Base-by-base conservation (phyloP, 257 asterid species). In the Primulina eburnea region DNA sequence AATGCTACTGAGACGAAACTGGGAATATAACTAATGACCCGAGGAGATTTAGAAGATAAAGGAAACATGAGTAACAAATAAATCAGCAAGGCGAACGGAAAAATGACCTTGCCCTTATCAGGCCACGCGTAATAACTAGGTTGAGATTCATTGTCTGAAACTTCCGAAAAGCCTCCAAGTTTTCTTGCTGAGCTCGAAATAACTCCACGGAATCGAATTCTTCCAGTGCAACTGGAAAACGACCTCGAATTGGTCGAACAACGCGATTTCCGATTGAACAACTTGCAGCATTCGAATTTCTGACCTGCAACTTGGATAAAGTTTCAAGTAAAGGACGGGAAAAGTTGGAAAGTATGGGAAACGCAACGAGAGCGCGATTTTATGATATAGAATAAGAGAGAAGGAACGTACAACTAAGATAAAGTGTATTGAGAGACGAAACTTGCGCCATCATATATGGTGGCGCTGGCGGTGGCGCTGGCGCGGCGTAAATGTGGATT, bases 41-140 rank as follows among this genome's bases (percentile, higher is more conserved):
- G 26, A 24, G 26, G 59, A 52, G 37, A 50, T 5, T 28, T 43
- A 30, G 2, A 29, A 5, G 14, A 10, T 30, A 38, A 38, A 47
- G 0, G 18, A 26, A 11, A 11, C 14, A 33, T 18, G 32, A 53
- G 1, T 30, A 29, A 37, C 3, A 20, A 16, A 14, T 2, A 33
- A 29, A 50, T 52, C 30, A 2, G 16, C 40, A 28, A 56, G 40
- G 17, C 52, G 67, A 1, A 24, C 26, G 8, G n/a, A 18, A 64
- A 10, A 10, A 18, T 55, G 52, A 88, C 97, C 96, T 86, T 89
- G 35, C 76, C 69, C 50, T 58, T 43, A 69, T 92, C 86, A 62
- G 89, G 86, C 98, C 97, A 92, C 34, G 75, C 61, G 72, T 81
- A 86, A 67, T 71, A 74, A 28, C 73, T 69, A 50, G 78, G 85